Base-by-base conservation (phyloP, 192 early-diverging fungal species). In the Chytriomyces confervae region DNA sequence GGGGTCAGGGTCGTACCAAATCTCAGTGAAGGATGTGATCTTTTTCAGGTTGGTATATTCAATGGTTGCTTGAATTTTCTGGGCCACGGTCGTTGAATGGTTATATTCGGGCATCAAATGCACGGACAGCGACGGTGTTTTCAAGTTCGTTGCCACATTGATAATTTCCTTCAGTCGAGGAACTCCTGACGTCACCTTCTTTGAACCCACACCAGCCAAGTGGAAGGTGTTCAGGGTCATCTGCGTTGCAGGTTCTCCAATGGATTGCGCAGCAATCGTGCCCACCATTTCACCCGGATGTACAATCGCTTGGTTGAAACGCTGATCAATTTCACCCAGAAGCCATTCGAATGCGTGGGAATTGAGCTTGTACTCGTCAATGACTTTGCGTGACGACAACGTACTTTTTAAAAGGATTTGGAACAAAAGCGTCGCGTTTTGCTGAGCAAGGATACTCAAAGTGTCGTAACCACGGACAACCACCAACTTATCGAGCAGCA, bases 151-250 rank as follows among this genome's bases (percentile, higher is more conserved):
- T 44, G 97, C 96, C 18, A 97, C 95, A 86, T 98, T 99, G 87
- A 99, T 98, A 74, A 99, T 95, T 87, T 99, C 97, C 89, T 97
- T 97, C 72, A 99, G 82, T 86, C 97, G 95, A 66, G 97, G 97
- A 48, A 99, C 96, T 89, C 97, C 97, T 66, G 94, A 91, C 9
- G 96, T 99, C 9, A 97, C 97, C 80, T 97, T 96, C 87, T 96
- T 97, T 71, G 94, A 94, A 29, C 92, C 91, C 61, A 98, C 96
- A 94, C 97, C 97, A 69, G 97, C 97, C 84, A 94, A 94, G 90
- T 99, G 97, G 94, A 99, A 99, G 60, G 97, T 99, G 79, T 99
- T 99, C 63, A 99, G 84, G 47, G 97, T 99, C 97, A 99, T 99
- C 81, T 99, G 97, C 57, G 97, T 99, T 4, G 96, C 95, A 46